phyloP scores from a whole-genome alignment of 192 early-diverging fungal genomes.

The Funneliformis geosporum region DNA sequence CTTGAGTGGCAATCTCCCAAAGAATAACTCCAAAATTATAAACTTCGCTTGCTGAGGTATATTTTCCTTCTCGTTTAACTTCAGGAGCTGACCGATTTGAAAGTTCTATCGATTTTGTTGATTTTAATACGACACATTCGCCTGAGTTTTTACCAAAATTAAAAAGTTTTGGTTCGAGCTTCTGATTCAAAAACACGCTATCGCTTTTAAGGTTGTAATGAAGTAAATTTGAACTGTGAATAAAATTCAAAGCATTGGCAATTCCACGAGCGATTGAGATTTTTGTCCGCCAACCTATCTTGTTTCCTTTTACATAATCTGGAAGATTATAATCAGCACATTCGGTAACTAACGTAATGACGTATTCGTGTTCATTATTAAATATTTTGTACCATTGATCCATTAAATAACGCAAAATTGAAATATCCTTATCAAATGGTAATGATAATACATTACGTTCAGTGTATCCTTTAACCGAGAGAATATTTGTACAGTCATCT shows the following conservation, averaged over 20 bases:
- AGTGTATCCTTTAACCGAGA: neutral
- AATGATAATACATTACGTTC: neutral
- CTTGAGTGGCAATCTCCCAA: neutral
- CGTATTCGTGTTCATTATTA: too few species aligned
- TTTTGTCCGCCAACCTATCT: neutral
- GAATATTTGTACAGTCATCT: neutral
- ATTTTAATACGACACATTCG: neutral
- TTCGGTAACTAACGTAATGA: neutral
- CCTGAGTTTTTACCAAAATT: neutral
- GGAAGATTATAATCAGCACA: neutral
- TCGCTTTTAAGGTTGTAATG: slow-evolving; percentile 6
- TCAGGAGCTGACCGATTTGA: neutral
- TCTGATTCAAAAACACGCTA: neutral
- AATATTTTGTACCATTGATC: too few species aligned
- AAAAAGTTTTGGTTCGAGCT: slow-evolving; percentile 6
- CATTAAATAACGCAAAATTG: too few species aligned
- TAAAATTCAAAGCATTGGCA: slow-evolving; percentile 4
- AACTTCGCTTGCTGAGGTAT: neutral
- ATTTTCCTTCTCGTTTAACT: neutral
- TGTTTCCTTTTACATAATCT: neutral
- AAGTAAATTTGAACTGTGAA: neutral
- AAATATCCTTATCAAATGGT: too few species aligned
- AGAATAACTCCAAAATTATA: neutral
- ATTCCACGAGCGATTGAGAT: neutral
- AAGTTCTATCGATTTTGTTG: neutral